Conservation (phyloP, 2,329 filamentous ascomycete species). For the Alternaria gansuensis region DNA sequence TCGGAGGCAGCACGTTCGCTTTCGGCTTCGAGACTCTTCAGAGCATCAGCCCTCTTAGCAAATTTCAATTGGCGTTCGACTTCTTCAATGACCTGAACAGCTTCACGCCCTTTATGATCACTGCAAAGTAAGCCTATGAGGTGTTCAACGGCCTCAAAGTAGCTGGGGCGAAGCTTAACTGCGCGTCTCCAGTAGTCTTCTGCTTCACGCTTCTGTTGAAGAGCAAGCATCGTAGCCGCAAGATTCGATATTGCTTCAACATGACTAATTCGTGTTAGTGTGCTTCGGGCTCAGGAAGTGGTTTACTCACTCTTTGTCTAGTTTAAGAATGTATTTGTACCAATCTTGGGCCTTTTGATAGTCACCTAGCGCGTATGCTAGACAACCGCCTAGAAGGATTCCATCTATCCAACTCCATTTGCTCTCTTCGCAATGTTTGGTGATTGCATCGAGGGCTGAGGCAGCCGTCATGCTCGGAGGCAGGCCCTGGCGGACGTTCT, state of each 20-base stretch:
- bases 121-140: slow-evolving; percentile 86
- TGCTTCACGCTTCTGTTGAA: slow-evolving; percentile 83
- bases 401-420: slow-evolving; percentile 80
- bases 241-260: slow-evolving; percentile 94
- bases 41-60: slow-evolving; percentile 57
- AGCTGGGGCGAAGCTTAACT: slow-evolving; percentile 83
- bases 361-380: slow-evolving; percentile 87
- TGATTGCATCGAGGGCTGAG: slow-evolving; percentile 51
- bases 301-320: slow-evolving; percentile 62
- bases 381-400: slow-evolving; percentile 87
- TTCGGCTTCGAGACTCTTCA: slow-evolving; percentile 61
- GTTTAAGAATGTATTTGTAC: slow-evolving; percentile 73
- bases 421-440: slow-evolving; percentile 53
- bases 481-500: slow-evolving; percentile 39
- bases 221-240: slow-evolving; percentile 85
- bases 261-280: slow-evolving; percentile 64
- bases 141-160: slow-evolving; percentile 95
- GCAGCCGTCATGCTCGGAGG: slow-evolving; percentile 50
- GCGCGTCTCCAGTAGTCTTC: slow-evolving; percentile 85
- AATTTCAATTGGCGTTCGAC: slow-evolving; percentile 77
- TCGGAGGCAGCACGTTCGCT: slow-evolving; percentile 70
- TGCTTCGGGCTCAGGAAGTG: neutral
- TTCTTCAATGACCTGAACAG: slow-evolving; percentile 84
- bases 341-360: slow-evolving; percentile 79
- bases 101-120: slow-evolving; percentile 81